Base-by-base conservation (phyloP, 441 rosid genomes). In the Manihot esculenta region DNA sequence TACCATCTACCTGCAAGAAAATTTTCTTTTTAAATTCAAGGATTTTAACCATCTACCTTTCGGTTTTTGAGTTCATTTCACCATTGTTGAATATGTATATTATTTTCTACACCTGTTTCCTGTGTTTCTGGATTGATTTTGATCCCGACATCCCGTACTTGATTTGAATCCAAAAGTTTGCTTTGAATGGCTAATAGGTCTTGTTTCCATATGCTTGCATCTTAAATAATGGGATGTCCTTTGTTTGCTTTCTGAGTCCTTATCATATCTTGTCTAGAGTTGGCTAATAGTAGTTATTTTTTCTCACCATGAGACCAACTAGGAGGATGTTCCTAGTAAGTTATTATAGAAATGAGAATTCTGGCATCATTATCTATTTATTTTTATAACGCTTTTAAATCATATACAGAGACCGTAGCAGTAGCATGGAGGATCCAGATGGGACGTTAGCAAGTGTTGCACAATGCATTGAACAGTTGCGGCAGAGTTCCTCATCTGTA, bases 371-470 rank as follows among this genome's bases (percentile, higher is more conserved):
- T n/a, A n/a, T n/a, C n/a, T n/a, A n/a, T 35, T 69, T 30, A 64
- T 55, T 54, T 76, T 76, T 77, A 61, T 30, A 4, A 72, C 76
- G 47, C 80, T 62, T 42, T 72, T n/a, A 56, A 47, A 73, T 79
- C 68, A 68, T 80, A 67, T 82, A 69, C 88, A 96, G 99, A 82
- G 99, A 93, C 41, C 97, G 99, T 17, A 82, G 85, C 63, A 89
- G 83, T 76, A 93, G 94, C 89, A 88, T 96, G 99, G 99, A 96
- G 87, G 99, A 94, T 87, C 93, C 97, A 71, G 99, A 96, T 83
- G 99, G 99, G 73, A 96, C 98, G 54, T 84, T 96, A 82, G 99
- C 99, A 56, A 96, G 92, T 80, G 99, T 96, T 85, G 99, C 99
- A 59, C 99, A 96, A 72, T 94, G 97, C 86, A 94, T 96, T 75